Evolutionary conservation across 1,284 basidiomycete genomes (phyloP).

Genomic region (Microbotryum silenes-acaulis): DNA sequence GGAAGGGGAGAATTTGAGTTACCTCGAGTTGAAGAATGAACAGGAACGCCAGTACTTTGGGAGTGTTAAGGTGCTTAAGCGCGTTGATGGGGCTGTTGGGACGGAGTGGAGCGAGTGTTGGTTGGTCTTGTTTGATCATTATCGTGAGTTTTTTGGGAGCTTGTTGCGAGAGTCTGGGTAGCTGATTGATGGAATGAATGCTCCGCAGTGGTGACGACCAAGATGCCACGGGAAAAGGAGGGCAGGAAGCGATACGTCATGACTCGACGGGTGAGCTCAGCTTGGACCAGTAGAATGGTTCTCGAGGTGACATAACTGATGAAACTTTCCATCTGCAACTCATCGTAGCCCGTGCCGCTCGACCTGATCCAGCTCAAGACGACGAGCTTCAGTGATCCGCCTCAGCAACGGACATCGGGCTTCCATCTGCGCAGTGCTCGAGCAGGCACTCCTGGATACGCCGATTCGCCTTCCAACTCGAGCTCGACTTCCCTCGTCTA

Average conservation of each 20-base stretch:
- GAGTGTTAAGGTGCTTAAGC: constrained; percentile 68
- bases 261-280: constrained; percentile 59
- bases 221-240: constrained; percentile 54
- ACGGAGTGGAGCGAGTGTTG: constrained; percentile 74
- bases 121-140: constrained; percentile 86
- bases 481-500: not conserved
- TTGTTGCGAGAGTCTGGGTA: too few relatives aligned
- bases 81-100: constrained; percentile 58
- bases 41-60: constrained; percentile 67
- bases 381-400: constrained; percentile 67
- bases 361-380: constrained; percentile 62
- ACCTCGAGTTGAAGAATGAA: constrained; percentile 75
- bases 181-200: too few relatives aligned
- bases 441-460: not conserved
- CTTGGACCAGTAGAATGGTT: not conserved
- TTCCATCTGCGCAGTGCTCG: constrained; percentile 28
- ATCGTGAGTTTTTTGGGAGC: constrained; percentile 51
- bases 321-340: not conserved
- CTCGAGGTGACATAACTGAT: too few relatives aligned
- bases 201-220: constrained; percentile 71
- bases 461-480: not conserved
- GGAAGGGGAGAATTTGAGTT: constrained; percentile 27
- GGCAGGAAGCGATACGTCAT: constrained; percentile 58
- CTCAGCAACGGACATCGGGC: constrained; percentile 37
- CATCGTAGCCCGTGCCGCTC: constrained; percentile 69